Evolutionary conservation across 2,329 filamentous ascomycete genomes (phyloP).

Genomic region (Sordariomycetes sp.): DNA sequence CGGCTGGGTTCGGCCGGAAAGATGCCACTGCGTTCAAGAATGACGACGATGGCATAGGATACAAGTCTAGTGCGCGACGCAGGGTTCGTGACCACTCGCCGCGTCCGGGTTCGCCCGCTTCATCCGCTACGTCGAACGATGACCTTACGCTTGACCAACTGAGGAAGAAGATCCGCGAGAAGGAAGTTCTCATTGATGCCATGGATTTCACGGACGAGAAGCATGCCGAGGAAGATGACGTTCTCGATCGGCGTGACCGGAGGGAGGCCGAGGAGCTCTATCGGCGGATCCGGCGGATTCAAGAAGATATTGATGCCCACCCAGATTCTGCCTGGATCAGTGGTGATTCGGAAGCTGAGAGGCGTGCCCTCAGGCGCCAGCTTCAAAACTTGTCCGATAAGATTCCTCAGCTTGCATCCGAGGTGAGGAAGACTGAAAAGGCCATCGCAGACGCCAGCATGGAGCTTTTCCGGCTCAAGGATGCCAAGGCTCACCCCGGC

Average conservation of each 20-base stretch:
- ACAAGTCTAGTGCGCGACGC: constrained; percentile 85
- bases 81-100: constrained; percentile 70
- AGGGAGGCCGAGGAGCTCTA: constrained; percentile 91
- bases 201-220: constrained; percentile 95
- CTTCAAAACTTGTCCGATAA: constrained; percentile 80
- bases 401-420: constrained; percentile 81
- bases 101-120: constrained; percentile 63
- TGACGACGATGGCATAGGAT: constrained; percentile 84
- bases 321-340: constrained; percentile 57
- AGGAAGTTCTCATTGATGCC: constrained; percentile 85
- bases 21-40: constrained; percentile 96
- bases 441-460: constrained; percentile 83
- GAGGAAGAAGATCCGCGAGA: constrained; percentile 84
- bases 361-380: constrained; percentile 74
- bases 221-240: constrained; percentile 78
- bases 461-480: constrained; percentile 84
- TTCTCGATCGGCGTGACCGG: constrained; percentile 77
- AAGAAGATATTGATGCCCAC: constrained; percentile 89
- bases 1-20: constrained; percentile 55
- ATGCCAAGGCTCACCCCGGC: constrained; percentile 81
- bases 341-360: constrained; percentile 77
- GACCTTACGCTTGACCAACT: constrained; percentile 80
- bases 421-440: constrained; percentile 82
- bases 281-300: constrained; percentile 76
- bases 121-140: constrained; percentile 56